Evolutionary conservation across 2,329 filamentous ascomycete species (phyloP).

Genomic region (Hymenoscyphus fraxineus): DNA sequence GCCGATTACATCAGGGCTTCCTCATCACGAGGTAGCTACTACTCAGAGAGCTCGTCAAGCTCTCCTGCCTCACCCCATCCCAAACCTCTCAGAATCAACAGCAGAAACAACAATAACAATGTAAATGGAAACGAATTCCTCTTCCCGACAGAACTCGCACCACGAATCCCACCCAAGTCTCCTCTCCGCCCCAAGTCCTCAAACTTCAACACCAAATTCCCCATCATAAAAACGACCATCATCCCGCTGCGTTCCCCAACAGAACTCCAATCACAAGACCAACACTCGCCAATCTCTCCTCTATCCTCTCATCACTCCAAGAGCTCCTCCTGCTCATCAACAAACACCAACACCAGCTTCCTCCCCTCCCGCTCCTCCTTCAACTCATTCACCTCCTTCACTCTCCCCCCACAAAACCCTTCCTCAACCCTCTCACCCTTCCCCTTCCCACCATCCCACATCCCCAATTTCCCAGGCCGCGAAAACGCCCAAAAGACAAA

Average conservation of each 20-base stretch:
- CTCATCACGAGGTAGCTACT: background rate
- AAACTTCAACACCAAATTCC: constrained; percentile 6
- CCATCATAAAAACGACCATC: background rate
- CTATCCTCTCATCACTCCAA: constrained; percentile 7
- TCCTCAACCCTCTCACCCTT: background rate
- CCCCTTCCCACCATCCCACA: background rate
- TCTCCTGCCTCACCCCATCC: background rate
- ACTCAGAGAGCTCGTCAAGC: constrained; percentile 4
- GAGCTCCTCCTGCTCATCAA: constrained; percentile 9
- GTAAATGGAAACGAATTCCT: background rate
- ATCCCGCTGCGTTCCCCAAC: background rate
- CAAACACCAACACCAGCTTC: background rate
- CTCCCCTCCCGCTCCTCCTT: constrained; percentile 2
- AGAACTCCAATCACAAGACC: background rate
- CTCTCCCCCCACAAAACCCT: background rate
- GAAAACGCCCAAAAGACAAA: constrained; percentile 1
- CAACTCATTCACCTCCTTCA: background rate
- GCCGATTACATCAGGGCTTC: background rate
- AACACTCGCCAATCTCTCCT: constrained; percentile 10
- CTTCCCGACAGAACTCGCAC: background rate
- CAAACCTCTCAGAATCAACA: background rate
- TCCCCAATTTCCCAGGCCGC: background rate
- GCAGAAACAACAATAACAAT: background rate
- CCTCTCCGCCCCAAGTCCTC: constrained; percentile 3
- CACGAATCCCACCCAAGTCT: constrained; percentile 8